Percentiles rank a stretch among this genome's conserved stretches.
Conservation (phyloP, 2,329 filamentous ascomycete species). For the Moelleriella libera region DNA sequence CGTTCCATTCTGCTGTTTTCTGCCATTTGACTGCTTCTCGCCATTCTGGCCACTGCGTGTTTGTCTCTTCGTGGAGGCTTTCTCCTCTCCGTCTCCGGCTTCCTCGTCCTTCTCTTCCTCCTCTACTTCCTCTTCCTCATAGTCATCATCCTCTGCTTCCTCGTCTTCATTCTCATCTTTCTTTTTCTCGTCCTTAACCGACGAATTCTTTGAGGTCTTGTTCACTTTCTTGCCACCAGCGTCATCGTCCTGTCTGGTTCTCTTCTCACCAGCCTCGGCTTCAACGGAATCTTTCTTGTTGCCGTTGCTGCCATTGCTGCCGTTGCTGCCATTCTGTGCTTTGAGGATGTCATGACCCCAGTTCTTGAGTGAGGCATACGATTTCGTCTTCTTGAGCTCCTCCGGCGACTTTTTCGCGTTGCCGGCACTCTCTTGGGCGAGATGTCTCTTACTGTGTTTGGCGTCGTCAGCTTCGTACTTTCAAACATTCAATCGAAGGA, state of each 20-base stretch:
- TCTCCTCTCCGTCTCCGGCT: neutral
- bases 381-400: constrained; percentile 32
- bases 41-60: neutral
- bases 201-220: constrained; percentile 10
- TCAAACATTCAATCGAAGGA: neutral
- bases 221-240: constrained; percentile 16
- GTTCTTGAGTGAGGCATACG: constrained; percentile 47
- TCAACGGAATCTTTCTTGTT: constrained; percentile 4
- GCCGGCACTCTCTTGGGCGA: constrained; percentile 47
- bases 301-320: constrained; percentile 1
- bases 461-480: too few relatives aligned
- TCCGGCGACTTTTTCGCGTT: constrained; percentile 36
- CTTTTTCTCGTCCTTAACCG: constrained; percentile 4
- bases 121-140: constrained; percentile 1
- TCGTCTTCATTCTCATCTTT: constrained; percentile 2
- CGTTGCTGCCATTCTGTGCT: constrained; percentile 5
- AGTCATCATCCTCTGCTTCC: constrained; percentile 5
- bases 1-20: too few relatives aligned
- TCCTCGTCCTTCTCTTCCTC: neutral
- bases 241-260: constrained; percentile 10
- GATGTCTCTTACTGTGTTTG: constrained; percentile 36
- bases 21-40: neutral
- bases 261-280: constrained; percentile 12
- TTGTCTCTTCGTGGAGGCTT: neutral
- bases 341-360: constrained; percentile 44